Percentiles rank a stretch among this genome's conserved stretches.
phyloP scores from a whole-genome alignment of 352 stramenopile species.

The Pythium diclinum region DNA sequence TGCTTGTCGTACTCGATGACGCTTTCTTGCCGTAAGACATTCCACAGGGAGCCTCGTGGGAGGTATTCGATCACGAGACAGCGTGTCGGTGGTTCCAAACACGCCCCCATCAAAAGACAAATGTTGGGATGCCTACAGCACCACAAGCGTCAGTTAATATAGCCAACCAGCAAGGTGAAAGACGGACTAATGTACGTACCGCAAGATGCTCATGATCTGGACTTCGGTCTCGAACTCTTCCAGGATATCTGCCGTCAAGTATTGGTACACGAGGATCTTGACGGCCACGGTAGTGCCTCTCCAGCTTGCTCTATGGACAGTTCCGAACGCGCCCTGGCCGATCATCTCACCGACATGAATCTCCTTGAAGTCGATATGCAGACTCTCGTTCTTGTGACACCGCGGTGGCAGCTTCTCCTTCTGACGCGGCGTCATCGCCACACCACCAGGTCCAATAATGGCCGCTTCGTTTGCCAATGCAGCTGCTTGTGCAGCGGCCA shows the following conservation, averaged over 20 bases:
- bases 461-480: conserved; percentile 11
- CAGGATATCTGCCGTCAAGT: conserved; percentile 79
- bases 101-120: conserved; percentile 81
- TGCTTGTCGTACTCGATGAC: conserved; percentile 71
- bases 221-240: conserved; percentile 88
- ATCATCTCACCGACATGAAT: conserved; percentile 81
- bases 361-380: conserved; percentile 80
- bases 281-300: conserved; percentile 73
- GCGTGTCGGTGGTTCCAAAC: conserved; percentile 68
- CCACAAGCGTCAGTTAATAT: background rate
- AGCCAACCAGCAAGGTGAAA: background rate
- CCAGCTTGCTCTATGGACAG: conserved; percentile 72
- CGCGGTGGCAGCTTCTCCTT: conserved; percentile 54
- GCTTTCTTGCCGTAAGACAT: conserved; percentile 78
- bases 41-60: conserved; percentile 78
- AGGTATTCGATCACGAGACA: conserved; percentile 88
- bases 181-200: conserved; percentile 33
- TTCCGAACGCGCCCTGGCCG: conserved; percentile 82
- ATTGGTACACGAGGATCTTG: conserved; percentile 84
- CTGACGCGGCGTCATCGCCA: conserved; percentile 30
- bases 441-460: conserved; percentile 10
- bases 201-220: conserved; percentile 88
- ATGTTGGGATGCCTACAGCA: conserved; percentile 78
- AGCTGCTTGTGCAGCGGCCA: conserved; percentile 18
- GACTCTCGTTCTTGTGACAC: conserved; percentile 65